Evolutionary conservation across 2,329 filamentous ascomycete species (phyloP).

Genomic region (Pestalotiopsis fici): DNA sequence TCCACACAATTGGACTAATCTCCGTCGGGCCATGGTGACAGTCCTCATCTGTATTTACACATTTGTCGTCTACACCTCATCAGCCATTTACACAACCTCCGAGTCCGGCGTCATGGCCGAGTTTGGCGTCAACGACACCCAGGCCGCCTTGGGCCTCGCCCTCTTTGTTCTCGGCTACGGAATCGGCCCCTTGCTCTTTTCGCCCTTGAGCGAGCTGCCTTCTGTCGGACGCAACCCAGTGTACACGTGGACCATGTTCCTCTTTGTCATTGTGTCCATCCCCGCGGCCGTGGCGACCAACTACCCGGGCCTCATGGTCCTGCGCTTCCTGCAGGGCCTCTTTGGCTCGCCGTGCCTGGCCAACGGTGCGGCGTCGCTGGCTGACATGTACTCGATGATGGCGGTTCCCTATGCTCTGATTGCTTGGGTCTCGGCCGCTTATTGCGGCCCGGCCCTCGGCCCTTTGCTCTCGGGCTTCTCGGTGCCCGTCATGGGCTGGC

Average conservation of each 20-base stretch:
- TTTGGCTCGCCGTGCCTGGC: constrained; percentile 68
- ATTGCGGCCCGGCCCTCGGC: constrained; percentile 56
- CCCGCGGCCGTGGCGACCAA: constrained; percentile 64
- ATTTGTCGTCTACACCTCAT: constrained; percentile 57
- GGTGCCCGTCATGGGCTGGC: constrained; percentile 58
- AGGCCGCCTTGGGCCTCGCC: constrained; percentile 58
- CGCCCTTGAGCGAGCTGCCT: constrained; percentile 68
- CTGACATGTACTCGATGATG: constrained; percentile 55
- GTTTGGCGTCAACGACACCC: constrained; percentile 53
- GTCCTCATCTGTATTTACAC: constrained; percentile 57
- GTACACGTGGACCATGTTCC: constrained; percentile 67
- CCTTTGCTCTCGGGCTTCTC: constrained; percentile 63
- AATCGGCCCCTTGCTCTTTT: constrained; percentile 65
- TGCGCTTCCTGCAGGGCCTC: constrained; percentile 67
- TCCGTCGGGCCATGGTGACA: constrained; percentile 41
- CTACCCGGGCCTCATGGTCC: constrained; percentile 63
- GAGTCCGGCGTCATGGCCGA: constrained; percentile 47
- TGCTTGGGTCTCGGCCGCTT: constrained; percentile 58
- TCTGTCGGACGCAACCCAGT: constrained; percentile 67
- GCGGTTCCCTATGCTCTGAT: constrained; percentile 60
- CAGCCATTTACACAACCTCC: constrained; percentile 51
- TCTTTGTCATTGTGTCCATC: constrained; percentile 69
- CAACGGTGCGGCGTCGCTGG: constrained; percentile 53
- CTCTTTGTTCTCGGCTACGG: constrained; percentile 67
- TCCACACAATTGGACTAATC: constrained; percentile 54